A percentile compares a stretch with the other conserved stretches of the same genome.
Evolutionary conservation across 768 basidiomycete genomes (phyloP).

Genomic region (Trametes cubensis): DNA sequence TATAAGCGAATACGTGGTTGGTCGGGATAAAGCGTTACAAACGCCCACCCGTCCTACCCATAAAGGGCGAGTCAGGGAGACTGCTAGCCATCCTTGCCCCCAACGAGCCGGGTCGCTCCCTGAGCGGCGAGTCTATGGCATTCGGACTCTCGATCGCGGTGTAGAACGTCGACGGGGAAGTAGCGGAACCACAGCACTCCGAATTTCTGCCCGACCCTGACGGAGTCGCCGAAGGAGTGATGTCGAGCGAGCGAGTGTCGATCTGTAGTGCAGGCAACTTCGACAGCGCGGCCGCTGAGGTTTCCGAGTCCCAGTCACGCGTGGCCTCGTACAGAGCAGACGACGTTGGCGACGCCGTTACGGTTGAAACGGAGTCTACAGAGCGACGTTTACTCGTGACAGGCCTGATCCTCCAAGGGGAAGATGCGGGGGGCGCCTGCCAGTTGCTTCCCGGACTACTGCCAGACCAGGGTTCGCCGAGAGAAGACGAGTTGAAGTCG

Average conservation of each 20-base stretch:
- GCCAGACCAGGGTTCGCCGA: constrained; percentile 15
- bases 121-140: not conserved
- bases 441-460: not conserved
- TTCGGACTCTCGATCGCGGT: constrained; percentile 16
- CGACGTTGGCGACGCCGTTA: constrained; percentile 18
- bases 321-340: constrained; percentile 15
- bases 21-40: no score
- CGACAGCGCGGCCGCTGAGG: not conserved
- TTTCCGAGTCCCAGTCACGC: not conserved
- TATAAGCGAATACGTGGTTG: not conserved
- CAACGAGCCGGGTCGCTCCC: not conserved
- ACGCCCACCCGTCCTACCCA: not conserved
- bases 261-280: not conserved
- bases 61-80: not conserved
- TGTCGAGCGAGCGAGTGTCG: constrained; percentile 3
- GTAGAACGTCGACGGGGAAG: constrained; percentile 22
- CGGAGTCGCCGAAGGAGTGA: not conserved
- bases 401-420: constrained; percentile 4
- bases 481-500: not conserved
- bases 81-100: not conserved
- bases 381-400: constrained; percentile 1
- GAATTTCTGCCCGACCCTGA: not conserved
- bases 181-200: constrained; percentile 12
- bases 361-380: constrained; percentile 13
- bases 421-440: not conserved